phyloP scores from a whole-genome alignment of 2,329 filamentous ascomycete genomes.

The Colletotrichum phormii region DNA sequence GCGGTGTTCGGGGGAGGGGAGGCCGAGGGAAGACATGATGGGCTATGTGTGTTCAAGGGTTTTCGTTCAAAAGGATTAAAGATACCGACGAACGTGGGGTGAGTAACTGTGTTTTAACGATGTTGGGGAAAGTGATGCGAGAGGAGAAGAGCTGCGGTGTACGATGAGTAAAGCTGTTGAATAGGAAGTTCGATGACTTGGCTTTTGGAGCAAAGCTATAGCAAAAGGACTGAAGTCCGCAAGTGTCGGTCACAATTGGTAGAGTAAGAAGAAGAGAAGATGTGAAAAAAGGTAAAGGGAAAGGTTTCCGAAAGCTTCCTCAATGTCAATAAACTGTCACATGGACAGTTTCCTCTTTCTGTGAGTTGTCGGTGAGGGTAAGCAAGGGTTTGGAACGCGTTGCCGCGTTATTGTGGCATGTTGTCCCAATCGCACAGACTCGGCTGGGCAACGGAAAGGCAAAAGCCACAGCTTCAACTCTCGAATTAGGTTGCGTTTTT shows the following conservation, averaged over 20 bases:
- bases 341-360: slow-evolving; percentile 17
- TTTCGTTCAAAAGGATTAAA: no score
- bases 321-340: slow-evolving; percentile 16
- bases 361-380: slow-evolving; percentile 32
- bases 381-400: slow-evolving; percentile 28
- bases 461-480: slow-evolving; percentile 28
- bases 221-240: background rate
- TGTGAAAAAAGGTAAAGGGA: background rate
- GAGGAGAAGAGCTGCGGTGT: background rate
- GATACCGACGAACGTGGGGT: background rate
- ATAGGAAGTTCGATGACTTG: background rate
- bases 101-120: background rate
- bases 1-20: slow-evolving; percentile 43
- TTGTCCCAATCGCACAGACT: slow-evolving; percentile 30
- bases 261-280: background rate
- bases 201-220: background rate
- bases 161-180: background rate
- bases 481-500: slow-evolving; percentile 24
- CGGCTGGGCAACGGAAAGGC: slow-evolving; percentile 7
- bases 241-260: background rate
- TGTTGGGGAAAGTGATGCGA: background rate
- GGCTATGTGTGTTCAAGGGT: no score
- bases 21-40: slow-evolving; percentile 29
- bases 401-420: slow-evolving; percentile 28
- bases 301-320: background rate